Evolutionary conservation across 2,329 filamentous ascomycete genomes (phyloP).

Genomic region (Pseudonectria buxi): DNA sequence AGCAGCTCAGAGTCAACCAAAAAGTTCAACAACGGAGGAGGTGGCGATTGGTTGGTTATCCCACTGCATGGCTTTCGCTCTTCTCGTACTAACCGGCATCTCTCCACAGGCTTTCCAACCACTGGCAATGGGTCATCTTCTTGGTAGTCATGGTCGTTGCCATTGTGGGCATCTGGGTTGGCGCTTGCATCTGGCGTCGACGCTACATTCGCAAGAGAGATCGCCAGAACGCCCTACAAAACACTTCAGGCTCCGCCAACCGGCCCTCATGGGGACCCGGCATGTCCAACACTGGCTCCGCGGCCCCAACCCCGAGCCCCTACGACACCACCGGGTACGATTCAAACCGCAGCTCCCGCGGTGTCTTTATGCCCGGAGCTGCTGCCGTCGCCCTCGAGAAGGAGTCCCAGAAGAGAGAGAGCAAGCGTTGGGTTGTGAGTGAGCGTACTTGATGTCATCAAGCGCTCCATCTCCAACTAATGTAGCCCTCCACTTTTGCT

Average conservation of each 20-base stretch:
- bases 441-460: constrained; percentile 32
- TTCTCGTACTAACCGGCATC: neutral
- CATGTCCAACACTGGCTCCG: constrained; percentile 17
- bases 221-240: constrained; percentile 35
- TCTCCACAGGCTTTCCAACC: constrained; percentile 55
- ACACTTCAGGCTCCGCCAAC: constrained; percentile 32
- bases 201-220: constrained; percentile 67
- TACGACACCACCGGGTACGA: constrained; percentile 22
- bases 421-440: constrained; percentile 42
- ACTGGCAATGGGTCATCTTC: constrained; percentile 79
- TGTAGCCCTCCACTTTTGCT: constrained; percentile 3
- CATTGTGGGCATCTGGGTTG: constrained; percentile 59
- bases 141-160: constrained; percentile 66
- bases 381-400: constrained; percentile 10
- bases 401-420: constrained; percentile 31
- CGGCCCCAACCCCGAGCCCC: constrained; percentile 18
- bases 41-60: constrained; percentile 41
- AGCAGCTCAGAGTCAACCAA: constrained; percentile 6
- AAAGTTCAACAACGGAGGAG: constrained; percentile 16
- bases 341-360: constrained; percentile 20
- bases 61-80: neutral
- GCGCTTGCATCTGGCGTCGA: constrained; percentile 64
- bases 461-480: constrained; percentile 3
- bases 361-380: constrained; percentile 15
- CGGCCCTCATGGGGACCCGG: constrained; percentile 31